Evolutionary conservation across 495 filamentous ascomycete genomes (phyloP).

Genomic region (Penicillium chermesinum): DNA sequence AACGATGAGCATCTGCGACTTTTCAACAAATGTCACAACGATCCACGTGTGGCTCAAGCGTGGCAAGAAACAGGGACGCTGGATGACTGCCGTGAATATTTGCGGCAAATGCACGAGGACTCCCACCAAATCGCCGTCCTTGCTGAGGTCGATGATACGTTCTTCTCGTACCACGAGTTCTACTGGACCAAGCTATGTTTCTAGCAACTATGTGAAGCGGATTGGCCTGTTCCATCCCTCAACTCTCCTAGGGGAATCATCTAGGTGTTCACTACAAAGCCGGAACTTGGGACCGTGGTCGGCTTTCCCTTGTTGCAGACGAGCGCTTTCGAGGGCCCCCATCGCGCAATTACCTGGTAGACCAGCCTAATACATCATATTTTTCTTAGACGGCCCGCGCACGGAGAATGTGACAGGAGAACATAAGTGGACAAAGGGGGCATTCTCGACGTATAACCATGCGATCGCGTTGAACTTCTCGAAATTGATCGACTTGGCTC

Average conservation of each 20-base stretch:
- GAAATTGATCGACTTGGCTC: slow-evolving; percentile 55
- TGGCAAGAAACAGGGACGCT: slow-evolving; percentile 63
- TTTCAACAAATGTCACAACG: slow-evolving; percentile 64
- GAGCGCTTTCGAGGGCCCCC: slow-evolving; percentile 55
- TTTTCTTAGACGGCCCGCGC: slow-evolving; percentile 60
- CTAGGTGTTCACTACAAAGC: slow-evolving; percentile 57
- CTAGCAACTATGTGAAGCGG: neutral
- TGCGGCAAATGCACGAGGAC: slow-evolving; percentile 50
- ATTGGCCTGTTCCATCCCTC: neutral
- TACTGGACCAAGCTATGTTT: slow-evolving; percentile 49
- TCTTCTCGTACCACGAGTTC: slow-evolving; percentile 61
- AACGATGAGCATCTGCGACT: slow-evolving; percentile 49
- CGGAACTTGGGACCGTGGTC: slow-evolving; percentile 56
- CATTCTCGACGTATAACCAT: slow-evolving; percentile 56
- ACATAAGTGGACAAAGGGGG: slow-evolving; percentile 52
- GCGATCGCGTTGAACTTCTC: slow-evolving; percentile 55
- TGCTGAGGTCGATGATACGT: slow-evolving; percentile 51
- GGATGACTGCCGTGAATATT: slow-evolving; percentile 56
- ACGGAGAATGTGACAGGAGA: slow-evolving; percentile 57
- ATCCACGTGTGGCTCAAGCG: slow-evolving; percentile 59
- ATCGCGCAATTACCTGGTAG: slow-evolving; percentile 62
- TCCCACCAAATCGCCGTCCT: slow-evolving; percentile 54
- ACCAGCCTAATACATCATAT: slow-evolving; percentile 61
- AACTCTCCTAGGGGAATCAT: slow-evolving; percentile 46
- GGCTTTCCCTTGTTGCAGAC: slow-evolving; percentile 61